Base-by-base conservation (phyloP, 192 early-diverging fungal species). In the Umbelopsis isabellina region DNA sequence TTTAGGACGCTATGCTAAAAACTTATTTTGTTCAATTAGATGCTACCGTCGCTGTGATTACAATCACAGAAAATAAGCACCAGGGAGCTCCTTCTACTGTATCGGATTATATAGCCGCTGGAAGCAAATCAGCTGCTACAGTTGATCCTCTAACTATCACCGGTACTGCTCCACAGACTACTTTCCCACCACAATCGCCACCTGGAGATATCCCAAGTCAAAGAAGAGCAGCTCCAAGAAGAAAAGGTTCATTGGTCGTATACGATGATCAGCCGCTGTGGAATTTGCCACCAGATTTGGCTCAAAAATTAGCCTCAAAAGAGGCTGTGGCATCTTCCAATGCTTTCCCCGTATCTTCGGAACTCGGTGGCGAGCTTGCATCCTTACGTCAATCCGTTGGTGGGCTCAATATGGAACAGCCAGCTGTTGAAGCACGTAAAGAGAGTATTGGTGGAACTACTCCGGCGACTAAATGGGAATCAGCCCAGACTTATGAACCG, bases 241-340 rank as follows among this genome's bases (percentile, higher is more conserved):
- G 86, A 16, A 67, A 72, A n/a, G 86, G 88, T 1, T 86, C 86
- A n/a, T 84, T 90, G 30, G 87, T 90, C 16, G 82, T 89, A 18
- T 90, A 80, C 49, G 88, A 88, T 46, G 87, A 90, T 58, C 83
- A 87, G 44, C 82, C 84, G 44, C 46, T 67, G 7, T 73, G 71
- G 75, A 77, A 69, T 25, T 61, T 72, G 3, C 70, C 70, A 16
- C 70, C 23, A 37, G 70, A 71, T n/a, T 16, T 58, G 22, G 68
- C 51, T 0, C 68, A 68, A 68, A 68, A 58, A 3, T 41, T 48
- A 7, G 53, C 45, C 10, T 33, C 73, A 13, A 68, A 69, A 46
- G 52, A 67, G 4, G 70, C 61, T 2, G 55, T 20, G 2, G 58
- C 33, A 15, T 64, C 61, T 11, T 18, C 48, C 12, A 30, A 45